phyloP scores from a whole-genome alignment of 2,329 filamentous ascomycete species.

The Xylaria polymorpha region DNA sequence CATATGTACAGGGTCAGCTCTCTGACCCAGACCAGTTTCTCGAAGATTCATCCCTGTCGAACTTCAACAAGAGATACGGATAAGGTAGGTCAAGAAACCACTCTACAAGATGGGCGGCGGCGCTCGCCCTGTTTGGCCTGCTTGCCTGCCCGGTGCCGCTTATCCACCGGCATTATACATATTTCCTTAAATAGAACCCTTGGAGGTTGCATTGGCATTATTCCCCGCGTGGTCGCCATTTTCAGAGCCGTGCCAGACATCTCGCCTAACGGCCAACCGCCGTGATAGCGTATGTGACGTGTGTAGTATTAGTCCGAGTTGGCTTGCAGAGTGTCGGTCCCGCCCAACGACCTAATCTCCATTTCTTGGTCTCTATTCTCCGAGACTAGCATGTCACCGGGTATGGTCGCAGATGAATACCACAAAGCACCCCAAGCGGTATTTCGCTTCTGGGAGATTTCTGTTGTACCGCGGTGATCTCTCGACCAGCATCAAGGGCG shows the following conservation, averaged over 20 bases:
- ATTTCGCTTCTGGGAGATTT: slow-evolving; percentile 33
- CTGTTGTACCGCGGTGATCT: slow-evolving; percentile 23
- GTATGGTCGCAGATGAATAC: slow-evolving; percentile 12
- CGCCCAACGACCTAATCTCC: slow-evolving; percentile 27
- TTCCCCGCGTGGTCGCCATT: slow-evolving; percentile 30
- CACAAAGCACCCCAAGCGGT: slow-evolving; percentile 7
- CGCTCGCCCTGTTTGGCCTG: slow-evolving; percentile 21
- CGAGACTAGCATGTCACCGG: slow-evolving; percentile 18
- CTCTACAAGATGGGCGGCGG: slow-evolving; percentile 21
- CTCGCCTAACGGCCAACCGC: slow-evolving; percentile 27
- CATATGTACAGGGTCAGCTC: slow-evolving; percentile 30
- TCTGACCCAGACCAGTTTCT: slow-evolving; percentile 27
- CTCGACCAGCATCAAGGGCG: slow-evolving; percentile 17
- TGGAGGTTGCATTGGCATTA: slow-evolving; percentile 36
- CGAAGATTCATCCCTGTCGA: slow-evolving; percentile 24
- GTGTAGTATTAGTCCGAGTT: slow-evolving; percentile 25
- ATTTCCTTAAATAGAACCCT: slow-evolving; percentile 38
- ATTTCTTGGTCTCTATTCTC: slow-evolving; percentile 24
- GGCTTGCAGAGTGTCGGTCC: slow-evolving; percentile 27
- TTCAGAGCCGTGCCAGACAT: slow-evolving; percentile 30
- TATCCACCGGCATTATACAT: slow-evolving; percentile 29
- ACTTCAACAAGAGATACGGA: slow-evolving; percentile 22
- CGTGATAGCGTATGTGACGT: slow-evolving; percentile 33
- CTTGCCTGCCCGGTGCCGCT: slow-evolving; percentile 32
- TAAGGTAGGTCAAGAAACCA: slow-evolving; percentile 22